A percentile compares a stretch with the other conserved stretches of the same genome.
These are phyloP conservation scores for Metschnikowia lunata DNA, from an alignment of 805 yeast genomes.

Conservation along the genomic window DNA sequence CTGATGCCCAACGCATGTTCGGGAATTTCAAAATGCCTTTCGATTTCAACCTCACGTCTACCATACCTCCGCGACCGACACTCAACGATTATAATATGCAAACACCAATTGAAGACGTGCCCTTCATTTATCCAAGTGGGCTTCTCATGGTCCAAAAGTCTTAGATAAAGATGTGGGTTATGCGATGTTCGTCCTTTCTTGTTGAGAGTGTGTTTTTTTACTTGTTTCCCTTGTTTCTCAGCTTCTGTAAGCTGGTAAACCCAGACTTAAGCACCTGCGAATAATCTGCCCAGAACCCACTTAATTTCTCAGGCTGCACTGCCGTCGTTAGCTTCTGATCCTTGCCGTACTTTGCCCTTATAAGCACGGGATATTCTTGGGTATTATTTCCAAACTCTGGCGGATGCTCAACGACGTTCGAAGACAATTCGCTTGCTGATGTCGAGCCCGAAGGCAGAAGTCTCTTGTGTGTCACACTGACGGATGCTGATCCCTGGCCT, in stretches of 20 bases:
- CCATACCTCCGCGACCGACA: constrained; percentile 35
- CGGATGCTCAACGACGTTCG: constrained; percentile 26
- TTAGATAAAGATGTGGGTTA: neutral
- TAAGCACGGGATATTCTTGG: constrained; percentile 53
- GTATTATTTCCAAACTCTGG: constrained; percentile 19
- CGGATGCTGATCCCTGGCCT: constrained; percentile 44
- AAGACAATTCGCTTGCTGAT: constrained; percentile 28
- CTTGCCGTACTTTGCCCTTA: constrained; percentile 46
- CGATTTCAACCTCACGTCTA: constrained; percentile 31
- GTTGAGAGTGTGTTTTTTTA: neutral
- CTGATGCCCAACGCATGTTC: constrained; percentile 23
- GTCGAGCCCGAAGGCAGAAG: constrained; percentile 17
- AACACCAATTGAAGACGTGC: constrained; percentile 56
- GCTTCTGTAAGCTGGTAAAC: constrained; percentile 31
- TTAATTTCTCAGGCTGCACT: constrained; percentile 57
- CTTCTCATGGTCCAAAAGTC: constrained; percentile 55
- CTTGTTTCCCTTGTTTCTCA: constrained; percentile 73
- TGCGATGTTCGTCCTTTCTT: too few relatives aligned
- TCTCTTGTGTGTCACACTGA: constrained; percentile 60
- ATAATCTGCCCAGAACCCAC: constrained; percentile 74
- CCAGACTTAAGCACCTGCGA: constrained; percentile 65
- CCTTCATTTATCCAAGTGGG: constrained; percentile 42
- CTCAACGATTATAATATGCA: constrained; percentile 29
- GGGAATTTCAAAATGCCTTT: constrained; percentile 22
- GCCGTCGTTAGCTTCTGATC: constrained; percentile 64